Conservation (phyloP, 1,284 basidiomycete species). For the Vanrija pseudolonga region DNA sequence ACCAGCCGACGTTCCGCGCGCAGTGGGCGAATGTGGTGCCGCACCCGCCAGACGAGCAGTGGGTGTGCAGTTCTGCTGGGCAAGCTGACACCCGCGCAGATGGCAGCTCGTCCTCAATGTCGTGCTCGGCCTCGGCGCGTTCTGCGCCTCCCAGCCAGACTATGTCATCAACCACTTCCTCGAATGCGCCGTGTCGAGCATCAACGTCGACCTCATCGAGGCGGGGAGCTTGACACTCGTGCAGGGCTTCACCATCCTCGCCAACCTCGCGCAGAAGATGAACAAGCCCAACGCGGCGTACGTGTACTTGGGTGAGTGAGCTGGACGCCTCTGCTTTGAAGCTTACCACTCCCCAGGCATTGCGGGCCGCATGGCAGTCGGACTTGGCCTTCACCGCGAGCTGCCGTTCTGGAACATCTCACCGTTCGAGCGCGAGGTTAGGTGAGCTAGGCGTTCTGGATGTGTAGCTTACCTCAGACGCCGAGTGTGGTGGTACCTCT, state of each 20-base stretch:
- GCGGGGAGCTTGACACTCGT: conserved; percentile 23
- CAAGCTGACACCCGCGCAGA: not conserved
- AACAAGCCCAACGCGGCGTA: conserved; percentile 23
- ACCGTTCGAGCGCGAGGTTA: conserved; percentile 28
- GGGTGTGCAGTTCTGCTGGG: not conserved
- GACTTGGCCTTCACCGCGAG: conserved; percentile 30
- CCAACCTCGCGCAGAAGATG: conserved; percentile 29
- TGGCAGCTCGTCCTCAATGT: conserved; percentile 17
- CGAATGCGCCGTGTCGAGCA: conserved; percentile 12
- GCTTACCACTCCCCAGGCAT: conserved; percentile 14
- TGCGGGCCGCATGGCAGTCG: conserved; percentile 30
- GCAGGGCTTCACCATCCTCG: conserved; percentile 26
- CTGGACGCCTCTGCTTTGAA: not conserved
- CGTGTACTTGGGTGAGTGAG: conserved; percentile 9
- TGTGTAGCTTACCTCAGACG: conserved; percentile 14
- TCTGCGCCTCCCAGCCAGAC: conserved; percentile 21
- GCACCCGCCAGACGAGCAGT: conserved; percentile 17
- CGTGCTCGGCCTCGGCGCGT: conserved; percentile 25
- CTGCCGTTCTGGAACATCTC: conserved; percentile 22
- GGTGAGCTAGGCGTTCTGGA: not conserved
- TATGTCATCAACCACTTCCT: conserved; percentile 24
- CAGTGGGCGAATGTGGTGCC: conserved; percentile 24
- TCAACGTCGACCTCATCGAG: conserved; percentile 23
- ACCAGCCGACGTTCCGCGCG: conserved; percentile 23
- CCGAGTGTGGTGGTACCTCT: conserved; percentile 31